Evolutionary conservation across 208 protist genomes (phyloP).

Genomic region (Leishmania tarentolae): DNA sequence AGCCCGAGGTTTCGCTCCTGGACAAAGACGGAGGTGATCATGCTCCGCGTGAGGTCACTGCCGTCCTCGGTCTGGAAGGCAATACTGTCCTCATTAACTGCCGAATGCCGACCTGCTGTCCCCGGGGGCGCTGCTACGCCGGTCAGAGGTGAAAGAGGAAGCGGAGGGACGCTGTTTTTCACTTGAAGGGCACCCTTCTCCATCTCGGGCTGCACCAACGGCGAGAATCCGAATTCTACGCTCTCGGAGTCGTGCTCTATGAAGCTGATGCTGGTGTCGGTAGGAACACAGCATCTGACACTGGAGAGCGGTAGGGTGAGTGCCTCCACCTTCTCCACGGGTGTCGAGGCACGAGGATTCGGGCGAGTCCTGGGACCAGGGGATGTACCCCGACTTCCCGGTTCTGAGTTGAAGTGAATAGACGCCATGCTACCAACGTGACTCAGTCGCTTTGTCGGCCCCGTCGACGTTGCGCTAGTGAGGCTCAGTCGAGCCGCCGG

Average conservation of each 20-base stretch:
- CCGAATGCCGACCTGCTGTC: neutral
- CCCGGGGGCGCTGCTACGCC: neutral
- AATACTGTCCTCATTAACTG: constrained; percentile 28
- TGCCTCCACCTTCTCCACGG: constrained; percentile 14
- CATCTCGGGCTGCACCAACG: neutral
- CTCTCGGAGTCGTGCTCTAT: constrained; percentile 26
- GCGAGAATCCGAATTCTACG: neutral
- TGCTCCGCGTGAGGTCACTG: neutral
- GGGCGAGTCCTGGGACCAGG: neutral
- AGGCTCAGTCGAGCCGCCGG: neutral
- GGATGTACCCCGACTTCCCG: constrained; percentile 13
- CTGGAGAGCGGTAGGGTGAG: neutral
- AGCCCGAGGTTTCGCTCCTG: neutral
- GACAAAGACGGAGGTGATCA: neutral
- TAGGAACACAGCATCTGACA: neutral
- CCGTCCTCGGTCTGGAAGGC: constrained; percentile 32
- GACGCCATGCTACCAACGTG: constrained; percentile 12
- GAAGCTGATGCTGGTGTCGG: constrained; percentile 38
- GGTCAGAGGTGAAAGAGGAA: neutral
- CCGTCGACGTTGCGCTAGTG: neutral
- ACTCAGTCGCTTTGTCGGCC: neutral
- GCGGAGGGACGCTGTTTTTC: neutral
- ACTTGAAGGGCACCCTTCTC: neutral
- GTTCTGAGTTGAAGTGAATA: constrained; percentile 29
- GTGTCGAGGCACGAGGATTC: neutral